Evolutionary conservation across 164 flowering plant genomes (phyloP), one percentile per base, ranked within the genome.

Genomic region (Aristolochia californica): DNA sequence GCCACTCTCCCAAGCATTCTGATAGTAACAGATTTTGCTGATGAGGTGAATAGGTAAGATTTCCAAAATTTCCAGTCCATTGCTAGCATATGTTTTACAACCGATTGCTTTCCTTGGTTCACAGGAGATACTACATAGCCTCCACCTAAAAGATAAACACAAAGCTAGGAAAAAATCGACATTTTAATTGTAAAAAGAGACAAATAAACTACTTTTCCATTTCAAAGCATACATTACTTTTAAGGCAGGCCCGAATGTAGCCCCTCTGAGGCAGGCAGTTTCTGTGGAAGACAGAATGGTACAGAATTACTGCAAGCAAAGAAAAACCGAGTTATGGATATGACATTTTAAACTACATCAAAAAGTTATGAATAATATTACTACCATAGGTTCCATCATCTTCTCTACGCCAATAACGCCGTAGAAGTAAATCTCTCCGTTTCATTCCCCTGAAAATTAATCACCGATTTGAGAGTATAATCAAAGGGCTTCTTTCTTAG

Each of bases 321-420:
- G 2, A 54, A 61, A 57, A 45, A 11, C 24, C 54, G 34, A 26
- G 55, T 48, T 50, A 2, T 50, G 26, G 14, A 4, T 22, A 50
- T 34, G 10, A 7, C 40, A 34, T 12, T 34, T 34, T 7, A 34
- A 2, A 20, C 5, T 23, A 23, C 28, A 20, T 22, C 15, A 10
- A 50, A 50, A 50, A 26, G 27, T 2, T 2, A 0, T 10, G 11
- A 2, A 22, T 26, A 23, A 1, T 30, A 12, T 23, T 10, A 61
- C 16, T 80, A 91, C 96, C 97, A 71, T 91, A 91, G 67, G 97
- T 84, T 53, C 97, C 97, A 68, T 88, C 96, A 65, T 88, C 87
- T 61, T 91, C 98, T 68, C 98, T 78, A 75, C 96, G 86, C 98
- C 98, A 91, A 61, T 86, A 86, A 8, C 98, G 90, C 50, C 77